phyloP scores from a whole-genome alignment of 1,139 yeast species.

The Pichia cactophila region DNA sequence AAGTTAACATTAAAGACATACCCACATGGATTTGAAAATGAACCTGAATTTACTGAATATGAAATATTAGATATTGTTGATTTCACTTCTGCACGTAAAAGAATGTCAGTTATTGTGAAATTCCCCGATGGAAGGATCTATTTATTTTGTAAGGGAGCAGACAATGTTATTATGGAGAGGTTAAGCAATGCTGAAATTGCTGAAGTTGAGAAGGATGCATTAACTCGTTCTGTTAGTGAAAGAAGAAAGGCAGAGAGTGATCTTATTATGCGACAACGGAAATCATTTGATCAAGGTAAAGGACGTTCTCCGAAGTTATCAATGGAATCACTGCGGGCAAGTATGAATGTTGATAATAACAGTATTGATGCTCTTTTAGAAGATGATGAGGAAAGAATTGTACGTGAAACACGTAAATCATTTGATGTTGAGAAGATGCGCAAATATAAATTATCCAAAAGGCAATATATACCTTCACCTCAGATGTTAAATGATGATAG shows the following conservation, averaged over 20 bases:
- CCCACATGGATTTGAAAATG: constrained; percentile 69
- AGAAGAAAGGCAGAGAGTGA: constrained; percentile 82
- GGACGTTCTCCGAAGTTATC: constrained; percentile 13
- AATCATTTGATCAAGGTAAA: constrained; percentile 12
- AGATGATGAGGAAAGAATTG: constrained; percentile 56
- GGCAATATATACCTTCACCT: constrained; percentile 47
- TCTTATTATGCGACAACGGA: constrained; percentile 46
- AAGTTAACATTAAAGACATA: constrained; percentile 62
- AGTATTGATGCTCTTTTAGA: constrained; percentile 35
- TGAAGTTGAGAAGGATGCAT: constrained; percentile 50
- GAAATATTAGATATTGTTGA: constrained; percentile 75
- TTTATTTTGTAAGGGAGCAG: constrained; percentile 91
- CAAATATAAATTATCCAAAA: constrained; percentile 37
- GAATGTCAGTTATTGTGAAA: constrained; percentile 84
- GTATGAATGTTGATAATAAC: constrained; percentile 7
- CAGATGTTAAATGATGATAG: constrained; percentile 64
- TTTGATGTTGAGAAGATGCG: constrained; percentile 54
- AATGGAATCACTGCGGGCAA: constrained; percentile 3
- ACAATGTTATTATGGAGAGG: constrained; percentile 78
- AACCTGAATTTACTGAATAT: constrained; percentile 59
- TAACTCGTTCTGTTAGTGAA: constrained; percentile 49
- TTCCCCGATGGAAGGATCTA: constrained; percentile 78
- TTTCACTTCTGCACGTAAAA: constrained; percentile 78
- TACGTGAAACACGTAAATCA: constrained; percentile 53
- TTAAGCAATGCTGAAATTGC: constrained; percentile 56